These are phyloP conservation scores for Solanum corneliomulleri DNA, from an alignment of 257 asterid genomes.

Conservation along the genomic window DNA sequence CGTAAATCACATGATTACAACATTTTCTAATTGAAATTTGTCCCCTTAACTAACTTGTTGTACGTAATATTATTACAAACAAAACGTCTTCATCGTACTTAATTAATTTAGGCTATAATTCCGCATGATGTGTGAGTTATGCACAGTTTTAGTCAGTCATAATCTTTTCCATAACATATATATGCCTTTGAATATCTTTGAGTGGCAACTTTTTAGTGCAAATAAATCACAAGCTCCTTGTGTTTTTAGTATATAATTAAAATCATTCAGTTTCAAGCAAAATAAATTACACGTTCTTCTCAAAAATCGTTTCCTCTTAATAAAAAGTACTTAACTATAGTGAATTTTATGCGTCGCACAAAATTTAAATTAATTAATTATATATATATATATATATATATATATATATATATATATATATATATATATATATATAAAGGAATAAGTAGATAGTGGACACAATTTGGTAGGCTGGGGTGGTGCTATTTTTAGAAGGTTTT, in stretches of 20 bases:
- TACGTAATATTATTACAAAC: background rate
- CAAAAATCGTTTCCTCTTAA: background rate
- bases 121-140: background rate
- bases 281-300: background rate
- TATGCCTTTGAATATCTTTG: background rate
- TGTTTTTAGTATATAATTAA: too few species aligned
- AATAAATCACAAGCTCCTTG: background rate
- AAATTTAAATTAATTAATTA: background rate
- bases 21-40: background rate
- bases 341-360: fast-evolving
- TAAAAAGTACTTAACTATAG: too few species aligned
- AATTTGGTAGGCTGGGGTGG: constrained; percentile 6
- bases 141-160: too few species aligned
- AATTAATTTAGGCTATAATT: background rate
- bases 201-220: background rate
- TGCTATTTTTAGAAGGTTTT: constrained; percentile 25
- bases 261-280: too few species aligned
- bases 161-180: background rate
- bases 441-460: background rate
- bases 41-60: background rate
- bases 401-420: too few species aligned
- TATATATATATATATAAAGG: background rate
- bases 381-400: too few species aligned
- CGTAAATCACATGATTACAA: background rate
- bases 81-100: background rate